Conservation (phyloP, 306 rosid genomes). For the Spatholobus suberectus region DNA sequence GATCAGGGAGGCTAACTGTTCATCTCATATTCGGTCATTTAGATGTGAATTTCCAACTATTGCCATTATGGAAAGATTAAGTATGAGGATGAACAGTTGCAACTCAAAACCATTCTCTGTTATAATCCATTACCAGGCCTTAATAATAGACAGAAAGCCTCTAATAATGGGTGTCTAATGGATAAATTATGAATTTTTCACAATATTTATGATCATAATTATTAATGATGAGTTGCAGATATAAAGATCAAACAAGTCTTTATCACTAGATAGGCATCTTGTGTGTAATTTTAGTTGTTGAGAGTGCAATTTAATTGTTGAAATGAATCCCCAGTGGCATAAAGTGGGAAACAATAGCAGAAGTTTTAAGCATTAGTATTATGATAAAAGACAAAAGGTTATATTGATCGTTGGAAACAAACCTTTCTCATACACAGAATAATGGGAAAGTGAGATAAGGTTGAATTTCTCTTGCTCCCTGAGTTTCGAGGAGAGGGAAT, state of each 20-base stretch:
- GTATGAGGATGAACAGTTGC: background rate
- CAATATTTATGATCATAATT: background rate
- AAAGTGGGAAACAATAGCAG: slow-evolving; percentile 10
- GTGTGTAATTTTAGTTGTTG: background rate
- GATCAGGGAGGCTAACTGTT: background rate
- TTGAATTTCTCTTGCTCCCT: slow-evolving; percentile 55
- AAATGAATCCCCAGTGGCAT: slow-evolving; percentile 17
- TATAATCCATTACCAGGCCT: background rate
- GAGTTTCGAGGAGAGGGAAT: slow-evolving; percentile 70
- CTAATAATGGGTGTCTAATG: background rate
- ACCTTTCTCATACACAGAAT: slow-evolving; percentile 79
- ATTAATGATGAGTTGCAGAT: background rate
- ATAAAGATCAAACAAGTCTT: background rate
- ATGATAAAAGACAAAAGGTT: background rate
- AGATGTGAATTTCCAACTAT: background rate
- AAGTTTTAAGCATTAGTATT: background rate
- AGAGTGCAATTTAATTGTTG: slow-evolving; percentile 17
- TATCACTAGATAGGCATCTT: background rate
- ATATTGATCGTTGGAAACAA: slow-evolving; percentile 29
- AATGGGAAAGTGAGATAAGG: slow-evolving; percentile 59
- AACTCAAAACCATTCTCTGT: background rate
- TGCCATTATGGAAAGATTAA: background rate
- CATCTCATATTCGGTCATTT: background rate
- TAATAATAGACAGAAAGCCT: background rate
- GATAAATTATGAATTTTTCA: background rate